Evolutionary conservation across 2,329 filamentous ascomycete genomes (phyloP), one percentile per base, ranked within the genome.

Genomic region (Calonectria henricotiae): DNA sequence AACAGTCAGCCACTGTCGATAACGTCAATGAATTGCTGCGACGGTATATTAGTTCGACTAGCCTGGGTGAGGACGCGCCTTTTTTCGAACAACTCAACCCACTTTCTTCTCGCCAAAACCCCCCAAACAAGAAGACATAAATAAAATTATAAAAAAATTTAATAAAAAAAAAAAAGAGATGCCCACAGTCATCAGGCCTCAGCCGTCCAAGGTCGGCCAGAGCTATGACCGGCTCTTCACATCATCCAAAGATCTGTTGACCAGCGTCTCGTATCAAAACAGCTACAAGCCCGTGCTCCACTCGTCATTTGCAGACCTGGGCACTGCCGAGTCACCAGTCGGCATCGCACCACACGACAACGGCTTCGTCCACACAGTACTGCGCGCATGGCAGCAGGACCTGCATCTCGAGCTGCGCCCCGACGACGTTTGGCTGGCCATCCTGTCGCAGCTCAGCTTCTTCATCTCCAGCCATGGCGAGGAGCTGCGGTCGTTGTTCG

Each of bases 331-430:
- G 39, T 41, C 46, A 2, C 39, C 46, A 27, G 17, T 46, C n/a
- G 54, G 54, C 27, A 27, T 67, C 20, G 54, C 44, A 30, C 64
- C 51, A 6, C 39, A 67, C 15, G 54, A 43, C n/a, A 67, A 67
- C 12, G 64, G 64, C 54, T 67, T 67, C 54, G 64, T 67, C n/a
- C 46, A 67, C 43, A 55, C 46, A 2, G 39, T 67, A 13, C 39
- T 67, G 25, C 64, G 51, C 51, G 64, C 64, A 46, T 67, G 43
- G 27, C 64, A 67, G 51, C 71, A 75, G 25, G 68, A 75, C 55
- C 67, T 69, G n/a, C 73, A 75, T 43, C 73, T 75, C 4, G 64
- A 67, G 35, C 65, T 76, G 25, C 74, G 71, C 6, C 71, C 70
- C 6, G 73, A 75, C 23, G 64, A 72, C 39, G 63, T 67, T 1